Conservation (phyloP, 2,329 filamentous ascomycete species). For the Diaporthe sp. region DNA sequence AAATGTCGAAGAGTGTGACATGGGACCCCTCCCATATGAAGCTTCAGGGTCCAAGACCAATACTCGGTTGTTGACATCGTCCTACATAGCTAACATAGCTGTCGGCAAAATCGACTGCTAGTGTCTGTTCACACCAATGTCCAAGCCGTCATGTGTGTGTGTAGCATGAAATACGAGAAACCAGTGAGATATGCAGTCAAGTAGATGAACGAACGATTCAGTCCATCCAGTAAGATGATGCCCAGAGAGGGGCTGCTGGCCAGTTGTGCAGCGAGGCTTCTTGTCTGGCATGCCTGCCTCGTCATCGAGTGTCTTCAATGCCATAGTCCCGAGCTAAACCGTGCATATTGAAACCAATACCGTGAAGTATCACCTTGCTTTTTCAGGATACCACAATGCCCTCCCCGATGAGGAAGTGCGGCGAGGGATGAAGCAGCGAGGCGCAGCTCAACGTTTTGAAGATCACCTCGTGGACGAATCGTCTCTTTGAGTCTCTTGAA, state of each 20-base stretch:
- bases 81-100: neutral
- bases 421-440: neutral
- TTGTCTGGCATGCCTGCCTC: neutral
- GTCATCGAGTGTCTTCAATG: neutral
- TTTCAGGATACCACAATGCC: neutral
- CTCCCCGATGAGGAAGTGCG: conserved; percentile 1
- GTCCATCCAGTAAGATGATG: neutral
- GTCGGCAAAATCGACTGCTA: neutral
- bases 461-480: conserved; percentile 19
- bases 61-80: neutral
- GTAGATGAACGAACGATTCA: neutral
- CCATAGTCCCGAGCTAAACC: conserved; percentile 15
- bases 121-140: neutral
- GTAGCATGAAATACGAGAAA: neutral
- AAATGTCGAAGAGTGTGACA: neutral
- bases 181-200: neutral
- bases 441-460: conserved; percentile 21
- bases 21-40: neutral
- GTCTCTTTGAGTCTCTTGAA: neutral
- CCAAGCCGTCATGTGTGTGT: neutral
- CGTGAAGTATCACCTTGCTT: conserved; percentile 15
- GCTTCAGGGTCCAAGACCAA: conserved; percentile 13
- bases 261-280: neutral
- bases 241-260: neutral
- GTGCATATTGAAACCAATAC: conserved; percentile 23